Evolutionary conservation across 1,139 yeast genomes (phyloP).

Genomic region (Zygoascus meyerae): DNA sequence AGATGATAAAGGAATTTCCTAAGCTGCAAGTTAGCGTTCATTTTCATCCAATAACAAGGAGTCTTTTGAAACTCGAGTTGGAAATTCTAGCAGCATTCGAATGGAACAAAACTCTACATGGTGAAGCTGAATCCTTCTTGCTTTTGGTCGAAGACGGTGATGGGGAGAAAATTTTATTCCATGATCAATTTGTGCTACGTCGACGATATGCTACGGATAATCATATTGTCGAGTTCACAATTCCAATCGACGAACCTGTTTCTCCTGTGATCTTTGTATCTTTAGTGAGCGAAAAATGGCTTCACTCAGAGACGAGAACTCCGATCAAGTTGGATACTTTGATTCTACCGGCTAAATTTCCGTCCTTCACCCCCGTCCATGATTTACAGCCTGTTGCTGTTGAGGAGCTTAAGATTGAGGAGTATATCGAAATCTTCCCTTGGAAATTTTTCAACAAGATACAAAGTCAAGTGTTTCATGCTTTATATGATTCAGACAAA

Average conservation of each 20-base stretch:
- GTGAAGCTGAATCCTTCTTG: conserved; percentile 57
- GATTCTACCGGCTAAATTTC: conserved; percentile 61
- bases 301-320: conserved; percentile 60
- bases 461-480: conserved; percentile 64
- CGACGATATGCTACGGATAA: conserved; percentile 46
- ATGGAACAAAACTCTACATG: conserved; percentile 67
- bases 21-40: conserved; percentile 50
- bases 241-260: conserved; percentile 51
- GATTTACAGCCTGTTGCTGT: conserved; percentile 49
- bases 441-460: conserved; percentile 59
- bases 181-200: conserved; percentile 51
- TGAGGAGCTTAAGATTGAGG: conserved; percentile 43
- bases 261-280: conserved; percentile 77
- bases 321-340: conserved; percentile 57
- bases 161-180: conserved; percentile 64
- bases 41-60: conserved; percentile 72
- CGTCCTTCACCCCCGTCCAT: conserved; percentile 52
- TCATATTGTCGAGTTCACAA: conserved; percentile 58
- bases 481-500: conserved; percentile 54
- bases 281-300: conserved; percentile 76
- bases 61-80: conserved; percentile 58
- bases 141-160: conserved; percentile 77
- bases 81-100: conserved; percentile 66
- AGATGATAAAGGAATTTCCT: conserved; percentile 69
- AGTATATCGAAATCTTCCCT: conserved; percentile 36